A percentile compares a stretch with the other conserved stretches of the same genome.
phyloP scores from a whole-genome alignment of 371 early-diverging fungal species.

The Dipsacomyces acuminosporus region DNA sequence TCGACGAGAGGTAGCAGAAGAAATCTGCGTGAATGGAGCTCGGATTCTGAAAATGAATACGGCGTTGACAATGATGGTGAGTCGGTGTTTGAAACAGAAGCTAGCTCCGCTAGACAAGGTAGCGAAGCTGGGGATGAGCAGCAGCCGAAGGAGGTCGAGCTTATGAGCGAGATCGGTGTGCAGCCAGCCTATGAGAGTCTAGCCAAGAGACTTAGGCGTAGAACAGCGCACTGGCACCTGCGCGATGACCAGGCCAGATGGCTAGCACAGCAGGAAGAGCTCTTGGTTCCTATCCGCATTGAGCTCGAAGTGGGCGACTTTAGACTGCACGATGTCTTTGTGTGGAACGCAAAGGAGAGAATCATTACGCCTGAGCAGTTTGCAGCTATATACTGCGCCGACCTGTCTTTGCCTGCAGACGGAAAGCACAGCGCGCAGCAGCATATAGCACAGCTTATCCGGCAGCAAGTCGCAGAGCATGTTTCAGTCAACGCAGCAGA shows the following conservation, averaged over 20 bases:
- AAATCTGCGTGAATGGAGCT: slow-evolving; percentile 41
- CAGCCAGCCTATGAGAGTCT: slow-evolving; percentile 25
- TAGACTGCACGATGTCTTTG: slow-evolving; percentile 79
- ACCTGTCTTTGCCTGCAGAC: slow-evolving; percentile 58
- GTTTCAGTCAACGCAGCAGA: slow-evolving; percentile 18
- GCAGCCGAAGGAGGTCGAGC: slow-evolving; percentile 10
- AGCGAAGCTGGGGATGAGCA: slow-evolving; percentile 31
- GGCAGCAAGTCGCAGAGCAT: slow-evolving; percentile 61
- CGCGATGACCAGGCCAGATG: slow-evolving; percentile 55
- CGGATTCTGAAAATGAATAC: slow-evolving; percentile 41
- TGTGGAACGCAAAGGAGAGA: slow-evolving; percentile 90
- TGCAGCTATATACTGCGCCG: slow-evolving; percentile 83
- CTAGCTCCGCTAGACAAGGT: slow-evolving; percentile 22
- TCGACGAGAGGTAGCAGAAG: slow-evolving; percentile 40
- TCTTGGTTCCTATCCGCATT: slow-evolving; percentile 79
- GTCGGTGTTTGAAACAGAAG: slow-evolving; percentile 33
- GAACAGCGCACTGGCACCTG: slow-evolving; percentile 41
- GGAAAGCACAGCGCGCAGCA: slow-evolving; percentile 36
- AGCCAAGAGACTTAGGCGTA: slow-evolving; percentile 29
- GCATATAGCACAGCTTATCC: slow-evolving; percentile 75
- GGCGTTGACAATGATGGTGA: slow-evolving; percentile 30
- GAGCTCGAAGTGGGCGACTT: slow-evolving; percentile 86
- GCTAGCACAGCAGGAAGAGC: slow-evolving; percentile 59
- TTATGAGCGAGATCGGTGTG: slow-evolving; percentile 37
- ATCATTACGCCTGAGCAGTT: slow-evolving; percentile 87